phyloP scores from a whole-genome alignment of 768 basidiomycete species.

The Hygrophorus russula region DNA sequence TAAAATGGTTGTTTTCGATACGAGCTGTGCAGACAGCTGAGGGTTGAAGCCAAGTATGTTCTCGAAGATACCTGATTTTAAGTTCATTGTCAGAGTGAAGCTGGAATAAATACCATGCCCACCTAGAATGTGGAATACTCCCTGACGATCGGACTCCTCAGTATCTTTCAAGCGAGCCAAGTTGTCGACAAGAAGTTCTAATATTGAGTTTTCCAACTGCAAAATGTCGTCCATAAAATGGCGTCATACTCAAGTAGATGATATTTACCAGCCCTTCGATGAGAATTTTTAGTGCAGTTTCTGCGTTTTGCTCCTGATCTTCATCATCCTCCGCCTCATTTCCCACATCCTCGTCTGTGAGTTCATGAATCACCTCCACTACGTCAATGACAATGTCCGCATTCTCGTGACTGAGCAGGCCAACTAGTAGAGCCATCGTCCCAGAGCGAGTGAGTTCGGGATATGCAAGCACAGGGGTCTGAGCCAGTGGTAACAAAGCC shows the following conservation, averaged over 20 bases:
- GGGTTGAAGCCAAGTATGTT: slow-evolving; percentile 86
- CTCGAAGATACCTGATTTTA: slow-evolving; percentile 70
- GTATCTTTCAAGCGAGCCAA: slow-evolving; percentile 77
- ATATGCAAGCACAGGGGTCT: slow-evolving; percentile 74
- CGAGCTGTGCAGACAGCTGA: slow-evolving; percentile 54
- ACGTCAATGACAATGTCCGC: slow-evolving; percentile 95
- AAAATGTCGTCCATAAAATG: slow-evolving; percentile 5
- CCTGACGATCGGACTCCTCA: slow-evolving; percentile 86
- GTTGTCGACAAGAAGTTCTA: slow-evolving; percentile 88
- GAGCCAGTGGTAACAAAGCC: slow-evolving; percentile 78
- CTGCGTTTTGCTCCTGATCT: slow-evolving; percentile 45
- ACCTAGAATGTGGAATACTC: slow-evolving; percentile 91
- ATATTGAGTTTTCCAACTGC: slow-evolving; percentile 72
- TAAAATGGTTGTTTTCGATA: slow-evolving; percentile 64
- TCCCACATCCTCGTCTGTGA: slow-evolving; percentile 93
- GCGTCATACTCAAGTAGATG: not conserved
- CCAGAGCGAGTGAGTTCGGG: slow-evolving; percentile 80
- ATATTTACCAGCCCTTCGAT: slow-evolving; percentile 64
- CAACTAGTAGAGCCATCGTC: slow-evolving; percentile 57
- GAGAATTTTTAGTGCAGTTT: slow-evolving; percentile 62
- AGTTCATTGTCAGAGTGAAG: slow-evolving; percentile 2
- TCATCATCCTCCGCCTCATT: slow-evolving; percentile 65
- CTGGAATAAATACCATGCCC: slow-evolving; percentile 7
- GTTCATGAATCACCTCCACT: slow-evolving; percentile 83
- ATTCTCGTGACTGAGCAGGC: slow-evolving; percentile 91